phyloP scores from a whole-genome alignment of 306 rosid genomes.

The Crotalaria pallida region DNA sequence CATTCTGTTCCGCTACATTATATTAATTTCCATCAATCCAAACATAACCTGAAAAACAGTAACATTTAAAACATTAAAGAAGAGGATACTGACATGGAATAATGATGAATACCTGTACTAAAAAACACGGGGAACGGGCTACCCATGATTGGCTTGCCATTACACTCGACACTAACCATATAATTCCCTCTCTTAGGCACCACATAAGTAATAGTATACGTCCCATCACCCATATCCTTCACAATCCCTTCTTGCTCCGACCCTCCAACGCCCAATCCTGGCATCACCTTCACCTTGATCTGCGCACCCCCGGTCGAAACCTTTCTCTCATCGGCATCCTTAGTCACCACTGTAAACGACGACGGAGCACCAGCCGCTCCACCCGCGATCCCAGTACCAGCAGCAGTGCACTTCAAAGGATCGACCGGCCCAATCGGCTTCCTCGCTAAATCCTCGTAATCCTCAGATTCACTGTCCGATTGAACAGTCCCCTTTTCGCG shows the following conservation, averaged over 20 bases:
- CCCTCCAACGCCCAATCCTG: conserved; percentile 94
- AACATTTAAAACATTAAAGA: neutral
- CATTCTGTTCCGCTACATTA: too few species aligned
- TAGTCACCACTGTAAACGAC: conserved; percentile 65
- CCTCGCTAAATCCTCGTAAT: conserved; percentile 60
- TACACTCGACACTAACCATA: conserved; percentile 87
- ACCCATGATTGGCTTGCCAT: conserved; percentile 91
- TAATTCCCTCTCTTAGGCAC: conserved; percentile 97
- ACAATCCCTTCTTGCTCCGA: conserved; percentile 91
- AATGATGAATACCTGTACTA: conserved; percentile 73
- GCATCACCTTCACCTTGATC: conserved; percentile 70
- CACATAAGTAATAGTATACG: conserved; percentile 81
- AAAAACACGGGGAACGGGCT: conserved; percentile 98
- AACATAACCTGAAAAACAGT: conserved; percentile 61
- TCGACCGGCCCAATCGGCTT: conserved; percentile 94
- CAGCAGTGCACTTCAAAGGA: conserved; percentile 78
- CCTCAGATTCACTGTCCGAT: conserved; percentile 89
- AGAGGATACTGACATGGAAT: neutral
- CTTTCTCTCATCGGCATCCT: conserved; percentile 88
- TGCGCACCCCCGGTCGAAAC: conserved; percentile 64
- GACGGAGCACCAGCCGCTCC: conserved; percentile 90
- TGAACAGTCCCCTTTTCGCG: conserved; percentile 43
- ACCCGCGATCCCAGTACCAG: conserved; percentile 84
- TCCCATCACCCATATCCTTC: conserved; percentile 94
- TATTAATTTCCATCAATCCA: too few species aligned